These are phyloP conservation scores for Clarireedia hainanense DNA, from an alignment of 2,329 filamentous ascomycete genomes.

Conservation along the genomic window DNA sequence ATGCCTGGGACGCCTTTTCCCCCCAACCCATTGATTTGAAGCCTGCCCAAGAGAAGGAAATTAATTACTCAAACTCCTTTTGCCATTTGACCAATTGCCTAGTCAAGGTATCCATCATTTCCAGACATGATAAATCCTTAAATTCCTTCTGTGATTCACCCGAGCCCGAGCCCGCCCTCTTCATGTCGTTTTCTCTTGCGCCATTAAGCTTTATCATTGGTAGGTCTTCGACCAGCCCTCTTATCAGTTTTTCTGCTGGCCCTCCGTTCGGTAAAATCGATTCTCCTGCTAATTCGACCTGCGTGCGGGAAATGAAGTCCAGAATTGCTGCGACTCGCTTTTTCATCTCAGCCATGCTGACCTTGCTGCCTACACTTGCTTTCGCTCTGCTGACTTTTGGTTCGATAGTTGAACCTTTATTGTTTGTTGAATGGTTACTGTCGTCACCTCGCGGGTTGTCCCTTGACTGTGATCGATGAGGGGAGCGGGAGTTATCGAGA, in stretches of 20 bases:
- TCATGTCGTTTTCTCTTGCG: slow-evolving; percentile 21
- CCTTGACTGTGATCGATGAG: slow-evolving; percentile 42
- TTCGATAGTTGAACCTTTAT: slow-evolving; percentile 31
- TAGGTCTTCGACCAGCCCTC: slow-evolving; percentile 26
- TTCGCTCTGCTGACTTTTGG: slow-evolving; percentile 27
- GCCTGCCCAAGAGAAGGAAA: neutral
- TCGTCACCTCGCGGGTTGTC: slow-evolving; percentile 36
- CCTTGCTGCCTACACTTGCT: slow-evolving; percentile 44
- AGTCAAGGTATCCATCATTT: slow-evolving; percentile 34
- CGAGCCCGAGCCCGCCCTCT: slow-evolving; percentile 28
- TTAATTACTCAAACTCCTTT: slow-evolving; percentile 20
- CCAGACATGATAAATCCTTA: slow-evolving; percentile 53
- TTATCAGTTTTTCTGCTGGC: slow-evolving; percentile 27
- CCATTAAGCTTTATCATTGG: slow-evolving; percentile 33
- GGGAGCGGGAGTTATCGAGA: slow-evolving; percentile 43
- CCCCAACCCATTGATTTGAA: neutral
- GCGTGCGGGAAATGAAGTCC: slow-evolving; percentile 82
- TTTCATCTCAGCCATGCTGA: slow-evolving; percentile 84
- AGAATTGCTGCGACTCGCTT: slow-evolving; percentile 75
- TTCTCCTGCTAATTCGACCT: slow-evolving; percentile 75
- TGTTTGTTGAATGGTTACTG: slow-evolving; percentile 39
- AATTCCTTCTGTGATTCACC: slow-evolving; percentile 46
- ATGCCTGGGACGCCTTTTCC: neutral
- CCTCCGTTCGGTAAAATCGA: slow-evolving; percentile 35
- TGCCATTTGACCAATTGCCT: slow-evolving; percentile 33